Conservation (phyloP, 75 land plant genomes). For the Gnetum montanum region DNA sequence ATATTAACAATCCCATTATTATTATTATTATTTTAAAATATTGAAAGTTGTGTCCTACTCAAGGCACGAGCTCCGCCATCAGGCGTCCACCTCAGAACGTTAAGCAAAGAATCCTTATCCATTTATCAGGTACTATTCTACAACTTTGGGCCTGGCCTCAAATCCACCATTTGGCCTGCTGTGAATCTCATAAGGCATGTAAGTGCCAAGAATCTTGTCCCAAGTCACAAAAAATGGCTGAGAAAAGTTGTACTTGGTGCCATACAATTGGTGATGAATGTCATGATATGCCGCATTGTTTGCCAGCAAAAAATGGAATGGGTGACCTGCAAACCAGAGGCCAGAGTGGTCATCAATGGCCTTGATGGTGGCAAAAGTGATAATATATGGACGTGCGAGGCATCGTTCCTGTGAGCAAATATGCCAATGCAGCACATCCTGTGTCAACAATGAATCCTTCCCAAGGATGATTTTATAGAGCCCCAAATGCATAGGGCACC, state of each 20-base stretch:
- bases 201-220: constrained; percentile 75
- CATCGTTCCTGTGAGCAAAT: constrained; percentile 29
- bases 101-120: no score
- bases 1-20: no score
- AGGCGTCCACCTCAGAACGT: no score
- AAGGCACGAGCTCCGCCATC: no score
- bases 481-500: constrained; percentile 40
- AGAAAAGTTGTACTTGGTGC: constrained; percentile 75
- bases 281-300: constrained; percentile 79
- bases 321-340: constrained; percentile 30
- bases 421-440: constrained; percentile 28
- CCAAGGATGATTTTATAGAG: constrained; percentile 30
- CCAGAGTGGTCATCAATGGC: constrained; percentile 43
- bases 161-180: constrained; percentile 54
- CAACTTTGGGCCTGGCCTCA: constrained; percentile 50
- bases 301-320: constrained; percentile 25
- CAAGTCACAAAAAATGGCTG: constrained; percentile 83
- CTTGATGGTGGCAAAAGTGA: constrained; percentile 36
- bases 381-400: constrained; percentile 37
- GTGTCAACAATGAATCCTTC: constrained; percentile 38
- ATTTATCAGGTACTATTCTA: no score
- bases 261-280: constrained; percentile 79
- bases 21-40: no score
- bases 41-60: no score
- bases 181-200: constrained; percentile 64